Evolutionary conservation across 1,284 basidiomycete genomes (phyloP).

Genomic region (Pseudozyma thailandica): DNA sequence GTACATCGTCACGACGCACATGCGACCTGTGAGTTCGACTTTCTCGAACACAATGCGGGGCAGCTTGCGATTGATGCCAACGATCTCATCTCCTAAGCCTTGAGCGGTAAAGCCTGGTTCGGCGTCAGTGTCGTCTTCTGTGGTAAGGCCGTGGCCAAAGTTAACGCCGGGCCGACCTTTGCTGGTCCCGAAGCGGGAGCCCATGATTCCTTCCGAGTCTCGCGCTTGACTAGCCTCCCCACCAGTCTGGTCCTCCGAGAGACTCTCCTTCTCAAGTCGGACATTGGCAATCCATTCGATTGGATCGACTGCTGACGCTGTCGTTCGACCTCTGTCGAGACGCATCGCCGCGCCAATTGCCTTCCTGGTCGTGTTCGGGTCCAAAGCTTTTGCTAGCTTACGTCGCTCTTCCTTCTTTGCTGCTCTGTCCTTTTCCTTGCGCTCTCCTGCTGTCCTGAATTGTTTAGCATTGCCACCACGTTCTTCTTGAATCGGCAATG

Average conservation of each 20-base stretch:
- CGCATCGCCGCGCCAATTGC: constrained; percentile 44
- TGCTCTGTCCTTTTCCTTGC: constrained; percentile 18
- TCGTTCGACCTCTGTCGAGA: constrained; percentile 33
- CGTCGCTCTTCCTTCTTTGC: constrained; percentile 19
- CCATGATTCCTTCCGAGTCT: constrained; percentile 8
- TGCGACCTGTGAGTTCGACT: constrained; percentile 57
- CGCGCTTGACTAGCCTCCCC: constrained; percentile 20
- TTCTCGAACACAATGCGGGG: constrained; percentile 56
- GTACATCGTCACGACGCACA: constrained; percentile 58
- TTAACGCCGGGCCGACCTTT: constrained; percentile 14
- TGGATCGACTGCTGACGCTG: constrained; percentile 45
- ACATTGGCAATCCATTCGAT: constrained; percentile 59
- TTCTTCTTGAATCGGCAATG: constrained; percentile 41
- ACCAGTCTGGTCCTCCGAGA: constrained; percentile 23
- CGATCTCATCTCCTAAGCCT: constrained; percentile 53
- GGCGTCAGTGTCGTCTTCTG: constrained; percentile 38
- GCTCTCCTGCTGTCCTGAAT: constrained; percentile 13
- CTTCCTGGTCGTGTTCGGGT: constrained; percentile 11
- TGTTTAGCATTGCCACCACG: constrained; percentile 12
- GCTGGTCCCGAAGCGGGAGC: constrained; percentile 14
- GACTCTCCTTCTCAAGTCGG: constrained; percentile 43
- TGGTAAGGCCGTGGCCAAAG: constrained; percentile 20
- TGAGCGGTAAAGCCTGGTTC: constrained; percentile 36
- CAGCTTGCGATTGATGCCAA: constrained; percentile 54
- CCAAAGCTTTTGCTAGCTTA: constrained; percentile 11